A percentile compares a stretch with the other conserved stretches of the same genome.
Evolutionary conservation across 2,329 filamentous ascomycete species (phyloP).

Genomic region (Alternaria triticina): DNA sequence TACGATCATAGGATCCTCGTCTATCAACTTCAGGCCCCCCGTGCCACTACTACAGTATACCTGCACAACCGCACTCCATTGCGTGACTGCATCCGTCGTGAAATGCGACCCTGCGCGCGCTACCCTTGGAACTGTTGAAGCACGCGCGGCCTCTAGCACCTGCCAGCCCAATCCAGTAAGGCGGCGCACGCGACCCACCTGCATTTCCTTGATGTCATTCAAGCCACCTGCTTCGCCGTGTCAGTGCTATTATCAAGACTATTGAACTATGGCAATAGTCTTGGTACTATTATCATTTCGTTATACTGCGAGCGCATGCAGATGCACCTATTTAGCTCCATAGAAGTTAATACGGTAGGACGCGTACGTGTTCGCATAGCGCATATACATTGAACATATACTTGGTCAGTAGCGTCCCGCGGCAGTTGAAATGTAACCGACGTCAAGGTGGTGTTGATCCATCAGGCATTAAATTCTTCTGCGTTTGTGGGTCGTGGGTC

Average conservation of each 20-base stretch:
- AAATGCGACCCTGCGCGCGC: background rate
- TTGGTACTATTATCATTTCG: background rate
- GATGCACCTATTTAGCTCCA: background rate
- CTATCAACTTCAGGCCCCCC: background rate
- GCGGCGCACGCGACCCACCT: constrained; percentile 2
- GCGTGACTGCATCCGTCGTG: background rate
- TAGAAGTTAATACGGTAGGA: background rate
- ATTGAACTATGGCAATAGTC: background rate
- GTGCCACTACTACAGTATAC: background rate
- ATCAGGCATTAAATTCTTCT: background rate
- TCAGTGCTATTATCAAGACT: background rate
- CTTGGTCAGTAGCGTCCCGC: background rate
- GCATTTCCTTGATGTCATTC: background rate
- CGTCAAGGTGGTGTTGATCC: background rate
- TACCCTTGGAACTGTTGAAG: constrained; percentile 7
- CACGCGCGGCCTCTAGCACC: constrained; percentile 8
- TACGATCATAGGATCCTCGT: background rate
- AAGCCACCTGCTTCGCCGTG: background rate
- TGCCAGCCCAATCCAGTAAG: constrained; percentile 4
- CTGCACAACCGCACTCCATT: background rate
- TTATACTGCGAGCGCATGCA: background rate
- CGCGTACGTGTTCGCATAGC: background rate
- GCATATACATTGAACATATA: background rate
- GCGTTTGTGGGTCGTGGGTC: background rate
- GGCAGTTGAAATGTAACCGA: background rate